Evolutionary conservation across 225 moss, liverwort and hornwort species (phyloP), one percentile per base, ranked within the genome.

Genomic region (Polytrichum formosum): DNA sequence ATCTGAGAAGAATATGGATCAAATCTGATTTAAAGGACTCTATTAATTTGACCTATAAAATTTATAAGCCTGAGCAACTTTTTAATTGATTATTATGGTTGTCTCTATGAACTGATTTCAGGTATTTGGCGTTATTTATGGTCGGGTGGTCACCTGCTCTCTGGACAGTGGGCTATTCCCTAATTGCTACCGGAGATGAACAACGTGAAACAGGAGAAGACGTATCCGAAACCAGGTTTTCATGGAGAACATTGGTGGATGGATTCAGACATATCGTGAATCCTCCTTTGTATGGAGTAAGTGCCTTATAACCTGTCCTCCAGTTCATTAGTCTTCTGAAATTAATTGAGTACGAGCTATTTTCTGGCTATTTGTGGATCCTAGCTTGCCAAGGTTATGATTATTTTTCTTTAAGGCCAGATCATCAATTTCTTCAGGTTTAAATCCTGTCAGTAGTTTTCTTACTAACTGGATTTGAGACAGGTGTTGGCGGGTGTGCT

Each of bases 101-200:
- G 37, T 37, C 37, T 37, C 37, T 13, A 26, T 59, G 31, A 53
- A 26, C 53, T 5, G 26, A 66, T 19, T 29, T 56, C 85, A 95
- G 95, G 70, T 95, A 95, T 73, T 85, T 95, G 87, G 95, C 95
- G 53, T 79, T 95, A 67, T 95, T 87, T 61, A 92, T 95, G 92
- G 95, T 91, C 53, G 91, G 91, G 35, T 95, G 92, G 92, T 92
- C 95, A 75, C 91, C 92, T 62, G 87, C 87, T 70, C 87, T 95
- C 60, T 95, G 92, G 95, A 95, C 80, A 74, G 76, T 88, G 28
- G 95, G 95, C 33, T 92, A 86, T 80, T 83, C 80, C 54, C 79
- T 89, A 70, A 89, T 92, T 69, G 79, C 92, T 26, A 84, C 84
- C 19, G 92, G 89, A 37, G 92, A 95, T 79, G 92, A 85, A 65